A percentile compares a stretch with the other conserved stretches of the same genome.
These are phyloP conservation scores for Taphrina flavorubra DNA, from an alignment of 1,139 yeast genomes.

Conservation along the genomic window DNA sequence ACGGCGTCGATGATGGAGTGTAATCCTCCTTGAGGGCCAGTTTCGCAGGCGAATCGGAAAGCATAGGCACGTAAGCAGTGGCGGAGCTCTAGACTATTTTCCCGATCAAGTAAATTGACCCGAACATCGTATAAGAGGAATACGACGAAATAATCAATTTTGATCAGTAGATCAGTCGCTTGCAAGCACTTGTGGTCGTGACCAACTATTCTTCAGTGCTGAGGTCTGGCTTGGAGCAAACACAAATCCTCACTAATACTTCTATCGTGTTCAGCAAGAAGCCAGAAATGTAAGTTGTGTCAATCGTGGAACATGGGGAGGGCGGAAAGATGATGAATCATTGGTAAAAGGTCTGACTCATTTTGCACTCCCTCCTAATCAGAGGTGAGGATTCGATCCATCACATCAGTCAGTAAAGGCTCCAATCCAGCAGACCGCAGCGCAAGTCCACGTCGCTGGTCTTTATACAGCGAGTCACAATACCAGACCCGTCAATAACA, in stretches of 20 bases:
- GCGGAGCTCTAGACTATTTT: constrained; percentile 8
- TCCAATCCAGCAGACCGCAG: constrained; percentile 26
- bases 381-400: constrained; percentile 4
- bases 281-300: too few species aligned
- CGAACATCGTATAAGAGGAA: not conserved
- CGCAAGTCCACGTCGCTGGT: constrained; percentile 8
- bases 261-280: too few species aligned
- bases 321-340: constrained; percentile 7
- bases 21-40: not conserved
- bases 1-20: not conserved
- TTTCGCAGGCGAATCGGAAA: constrained; percentile 22
- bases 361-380: constrained; percentile 2
- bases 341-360: constrained; percentile 30
- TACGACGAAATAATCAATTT: not conserved
- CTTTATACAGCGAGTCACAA: constrained; percentile 12
- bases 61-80: constrained; percentile 26
- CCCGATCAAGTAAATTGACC: not conserved
- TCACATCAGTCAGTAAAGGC: constrained; percentile 9
- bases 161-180: not conserved
- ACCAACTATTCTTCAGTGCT: too few species aligned
- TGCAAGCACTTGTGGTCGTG: not conserved
- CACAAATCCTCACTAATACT: too few species aligned
- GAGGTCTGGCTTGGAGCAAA: too few species aligned
- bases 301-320: not conserved
- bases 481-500: not conserved